These are phyloP conservation scores for Helenozyma baotianmanensis DNA, from an alignment of 805 yeast genomes.

Conservation along the genomic window DNA sequence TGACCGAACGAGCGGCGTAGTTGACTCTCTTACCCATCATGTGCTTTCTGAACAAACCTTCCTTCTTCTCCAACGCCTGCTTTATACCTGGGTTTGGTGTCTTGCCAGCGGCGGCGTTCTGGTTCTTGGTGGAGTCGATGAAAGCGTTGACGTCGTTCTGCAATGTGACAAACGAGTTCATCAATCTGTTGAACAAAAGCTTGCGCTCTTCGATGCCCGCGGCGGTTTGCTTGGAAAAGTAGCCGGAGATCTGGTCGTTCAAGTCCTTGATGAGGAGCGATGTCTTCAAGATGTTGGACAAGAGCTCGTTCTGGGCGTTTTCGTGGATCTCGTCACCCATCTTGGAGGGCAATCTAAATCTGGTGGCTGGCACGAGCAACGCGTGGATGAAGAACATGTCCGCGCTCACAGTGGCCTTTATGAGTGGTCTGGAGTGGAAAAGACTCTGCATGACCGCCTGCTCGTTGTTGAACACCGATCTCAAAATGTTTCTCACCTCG, in stretches of 20 bases:
- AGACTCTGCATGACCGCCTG: conserved; percentile 61
- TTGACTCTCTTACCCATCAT: conserved; percentile 99
- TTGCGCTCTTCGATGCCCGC: conserved; percentile 67
- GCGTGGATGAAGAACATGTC: conserved; percentile 89
- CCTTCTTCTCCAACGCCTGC: conserved; percentile 97
- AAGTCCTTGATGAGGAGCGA: conserved; percentile 80
- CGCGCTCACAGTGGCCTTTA: conserved; percentile 46
- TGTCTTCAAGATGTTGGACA: conserved; percentile 76
- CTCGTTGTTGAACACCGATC: conserved; percentile 72
- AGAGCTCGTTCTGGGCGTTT: conserved; percentile 84
- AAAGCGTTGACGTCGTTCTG: conserved; percentile 95
- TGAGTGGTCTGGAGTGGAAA: conserved; percentile 77
- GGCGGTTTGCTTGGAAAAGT: conserved; percentile 43
- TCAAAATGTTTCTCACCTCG: conserved; percentile 76
- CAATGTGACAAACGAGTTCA: conserved; percentile 92
- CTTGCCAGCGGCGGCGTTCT: conserved; percentile 61
- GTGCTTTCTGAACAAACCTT: conserved; percentile 95
- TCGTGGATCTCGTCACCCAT: conserved; percentile 96
- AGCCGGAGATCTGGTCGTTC: conserved; percentile 72
- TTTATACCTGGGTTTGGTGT: conserved; percentile 91
- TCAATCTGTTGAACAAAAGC: conserved; percentile 76
- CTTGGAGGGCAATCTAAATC: conserved; percentile 95
- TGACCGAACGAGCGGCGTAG: conserved; percentile 97
- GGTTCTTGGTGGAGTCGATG: conserved; percentile 87
- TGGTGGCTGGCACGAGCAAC: conserved; percentile 90